phyloP scores from a whole-genome alignment of 306 rosid genomes.

The Trichosanthes truncata region DNA sequence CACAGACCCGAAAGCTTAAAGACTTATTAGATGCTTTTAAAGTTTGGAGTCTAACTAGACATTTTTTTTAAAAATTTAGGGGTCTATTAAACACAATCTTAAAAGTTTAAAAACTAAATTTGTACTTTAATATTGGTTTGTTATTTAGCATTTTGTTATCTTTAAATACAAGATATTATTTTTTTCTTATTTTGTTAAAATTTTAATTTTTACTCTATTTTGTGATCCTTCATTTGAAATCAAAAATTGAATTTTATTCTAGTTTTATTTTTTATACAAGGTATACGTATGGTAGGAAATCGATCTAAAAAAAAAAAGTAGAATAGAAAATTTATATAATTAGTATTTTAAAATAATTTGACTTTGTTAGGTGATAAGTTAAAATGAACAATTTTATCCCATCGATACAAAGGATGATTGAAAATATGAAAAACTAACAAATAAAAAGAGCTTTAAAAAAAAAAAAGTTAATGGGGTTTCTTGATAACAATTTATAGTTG shows the following conservation, averaged over 20 bases:
- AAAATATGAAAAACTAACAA: not conserved
- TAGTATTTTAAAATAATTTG: not conserved
- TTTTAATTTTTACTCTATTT: too few species aligned
- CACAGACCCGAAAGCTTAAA: too few species aligned
- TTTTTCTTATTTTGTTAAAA: not conserved
- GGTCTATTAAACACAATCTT: too few species aligned
- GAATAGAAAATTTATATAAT: not conserved
- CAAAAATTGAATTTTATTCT: too few species aligned
- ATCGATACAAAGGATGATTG: not conserved
- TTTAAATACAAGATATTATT: not conserved
- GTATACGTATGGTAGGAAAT: not conserved
- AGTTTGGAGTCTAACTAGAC: too few species aligned
- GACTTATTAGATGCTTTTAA: too few species aligned
- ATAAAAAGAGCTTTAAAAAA: too few species aligned
- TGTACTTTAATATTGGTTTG: too few species aligned
- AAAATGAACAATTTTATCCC: not conserved
- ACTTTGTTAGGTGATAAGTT: not conserved
- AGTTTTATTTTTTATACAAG: not conserved
- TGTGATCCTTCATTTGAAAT: not conserved
- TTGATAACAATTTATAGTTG: not conserved
- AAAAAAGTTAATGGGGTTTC: too few species aligned
- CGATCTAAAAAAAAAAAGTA: not conserved
- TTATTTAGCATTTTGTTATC: not conserved
- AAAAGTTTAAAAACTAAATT: too few species aligned
- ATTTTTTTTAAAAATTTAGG: too few species aligned